Percentiles rank a stretch among this genome's conserved stretches.
phyloP scores from a whole-genome alignment of 2,329 filamentous ascomycete species.

The Colletotrichum sp. region DNA sequence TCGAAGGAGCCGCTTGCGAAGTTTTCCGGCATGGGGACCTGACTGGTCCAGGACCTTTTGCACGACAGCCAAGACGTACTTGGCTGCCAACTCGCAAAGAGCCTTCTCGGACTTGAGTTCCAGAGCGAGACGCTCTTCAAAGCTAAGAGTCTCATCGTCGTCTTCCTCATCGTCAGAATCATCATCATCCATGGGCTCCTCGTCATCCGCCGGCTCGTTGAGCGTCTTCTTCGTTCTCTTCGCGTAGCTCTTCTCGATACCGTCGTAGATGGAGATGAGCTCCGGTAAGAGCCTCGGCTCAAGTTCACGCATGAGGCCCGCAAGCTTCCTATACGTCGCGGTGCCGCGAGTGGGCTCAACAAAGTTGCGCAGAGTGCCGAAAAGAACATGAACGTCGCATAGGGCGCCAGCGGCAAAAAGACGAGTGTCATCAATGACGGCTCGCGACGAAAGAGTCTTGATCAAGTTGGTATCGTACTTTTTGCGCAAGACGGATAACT shows the following conservation, averaged over 20 bases:
- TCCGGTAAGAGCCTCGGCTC: conserved; percentile 67
- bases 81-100: conserved; percentile 84
- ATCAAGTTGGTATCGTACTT: conserved; percentile 68
- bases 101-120: conserved; percentile 82
- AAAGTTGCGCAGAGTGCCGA: conserved; percentile 71
- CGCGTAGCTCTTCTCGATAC: conserved; percentile 79
- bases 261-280: conserved; percentile 78
- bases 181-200: conserved; percentile 73
- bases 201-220: conserved; percentile 72
- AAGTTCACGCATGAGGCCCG: conserved; percentile 73
- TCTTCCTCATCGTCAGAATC: conserved; percentile 60
- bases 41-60: conserved; percentile 75
- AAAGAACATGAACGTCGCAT: conserved; percentile 83
- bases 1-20: conserved; percentile 74
- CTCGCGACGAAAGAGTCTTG: conserved; percentile 69
- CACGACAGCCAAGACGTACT: conserved; percentile 81
- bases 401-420: conserved; percentile 77
- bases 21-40: conserved; percentile 63
- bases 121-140: conserved; percentile 64
- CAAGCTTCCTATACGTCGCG: conserved; percentile 40
- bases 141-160: conserved; percentile 57
- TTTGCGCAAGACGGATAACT: conserved; percentile 60
- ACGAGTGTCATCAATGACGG: conserved; percentile 78
- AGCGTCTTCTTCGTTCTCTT: conserved; percentile 68
- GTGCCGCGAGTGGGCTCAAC: conserved; percentile 41